Evolutionary conservation across 2,329 filamentous ascomycete genomes (phyloP), one percentile per base, ranked within the genome.

Genomic region (Berkeleyomyces rouxiae): DNA sequence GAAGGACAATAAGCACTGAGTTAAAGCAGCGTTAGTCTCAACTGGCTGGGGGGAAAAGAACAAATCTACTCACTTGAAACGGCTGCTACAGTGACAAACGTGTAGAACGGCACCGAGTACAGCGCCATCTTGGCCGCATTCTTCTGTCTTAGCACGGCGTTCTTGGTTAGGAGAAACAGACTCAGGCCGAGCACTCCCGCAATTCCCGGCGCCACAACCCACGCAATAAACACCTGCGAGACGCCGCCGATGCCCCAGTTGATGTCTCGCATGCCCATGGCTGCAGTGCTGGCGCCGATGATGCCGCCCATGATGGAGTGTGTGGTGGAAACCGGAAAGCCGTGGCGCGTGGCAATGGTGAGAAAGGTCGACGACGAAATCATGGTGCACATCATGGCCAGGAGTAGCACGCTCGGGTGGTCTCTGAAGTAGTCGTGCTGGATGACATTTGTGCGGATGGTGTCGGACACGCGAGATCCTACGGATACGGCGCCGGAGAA

Each of bases 351-450:
- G 1, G 79, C 79, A 57, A 79, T 67, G 1, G 78, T 80, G 11
- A 82, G 73, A 65, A 78, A 82, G n/a, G 76, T 68, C 0, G 78
- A 77, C 0, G 74, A 80, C 3, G 75, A 77, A 53, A 80, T 68
- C 61, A 80, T 73, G 39, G 78, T 77, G 66, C 78, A 81, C 67
- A 79, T 76, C 76, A 83, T 82, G 63, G 72, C 78, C 51, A 81
- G 70, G 69, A 80, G 75, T 33, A 80, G 76, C 2, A 80, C 74
- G 33, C 71, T 72, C 0, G 79, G 77, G 23, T 75, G 70, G 5
- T 71, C 69, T 11, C 73, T 70, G 66, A 76, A 82, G 39, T 74
- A 69, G 10, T 73, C 68, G 40, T 73, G 73, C 9, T 73, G 71
- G 65, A 80, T 74, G 63, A 80, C 74, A 62, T 73, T 75, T 65